These are phyloP conservation scores for Pterocarpus macrocarpus DNA, from an alignment of 306 rosid species.

Conservation along the genomic window DNA sequence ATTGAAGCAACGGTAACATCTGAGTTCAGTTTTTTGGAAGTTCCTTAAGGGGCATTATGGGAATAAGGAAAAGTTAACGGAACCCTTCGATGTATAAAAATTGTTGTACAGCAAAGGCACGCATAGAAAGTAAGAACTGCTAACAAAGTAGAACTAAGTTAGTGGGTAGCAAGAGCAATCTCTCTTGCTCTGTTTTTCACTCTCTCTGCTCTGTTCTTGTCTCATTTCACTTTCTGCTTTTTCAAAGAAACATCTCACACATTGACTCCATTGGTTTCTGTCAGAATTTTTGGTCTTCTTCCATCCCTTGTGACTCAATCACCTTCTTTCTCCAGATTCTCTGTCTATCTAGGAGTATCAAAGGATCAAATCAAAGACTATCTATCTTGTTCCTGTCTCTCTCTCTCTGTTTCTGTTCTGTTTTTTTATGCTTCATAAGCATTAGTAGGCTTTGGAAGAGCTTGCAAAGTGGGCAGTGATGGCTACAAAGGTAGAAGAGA, in stretches of 20 bases:
- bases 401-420: slow-evolving; percentile 15
- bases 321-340: slow-evolving; percentile 23
- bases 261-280: slow-evolving; percentile 28
- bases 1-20: slow-evolving; percentile 88
- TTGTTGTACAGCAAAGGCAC: slow-evolving; percentile 39
- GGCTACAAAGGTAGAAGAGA: slow-evolving; percentile 82
- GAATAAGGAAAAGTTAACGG: slow-evolving; percentile 72
- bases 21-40: slow-evolving; percentile 71
- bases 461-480: slow-evolving; percentile 49
- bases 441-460: slow-evolving; percentile 41
- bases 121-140: slow-evolving; percentile 27
- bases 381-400: background rate
- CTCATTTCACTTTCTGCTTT: slow-evolving; percentile 41
- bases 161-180: slow-evolving; percentile 60
- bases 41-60: slow-evolving; percentile 76
- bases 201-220: slow-evolving; percentile 9
- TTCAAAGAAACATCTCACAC: background rate
- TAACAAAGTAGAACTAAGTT: slow-evolving; percentile 21
- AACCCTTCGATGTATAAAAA: slow-evolving; percentile 50
- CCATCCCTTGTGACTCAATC: background rate
- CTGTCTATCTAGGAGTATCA: slow-evolving; percentile 4
- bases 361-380: slow-evolving; percentile 6
- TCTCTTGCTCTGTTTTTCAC: slow-evolving; percentile 44
- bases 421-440: slow-evolving; percentile 42
- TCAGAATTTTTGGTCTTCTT: background rate